A percentile compares a stretch with the other conserved stretches of the same genome.
phyloP scores from a whole-genome alignment of 169 alveolate species.

The Eimeria mitis region DNA sequence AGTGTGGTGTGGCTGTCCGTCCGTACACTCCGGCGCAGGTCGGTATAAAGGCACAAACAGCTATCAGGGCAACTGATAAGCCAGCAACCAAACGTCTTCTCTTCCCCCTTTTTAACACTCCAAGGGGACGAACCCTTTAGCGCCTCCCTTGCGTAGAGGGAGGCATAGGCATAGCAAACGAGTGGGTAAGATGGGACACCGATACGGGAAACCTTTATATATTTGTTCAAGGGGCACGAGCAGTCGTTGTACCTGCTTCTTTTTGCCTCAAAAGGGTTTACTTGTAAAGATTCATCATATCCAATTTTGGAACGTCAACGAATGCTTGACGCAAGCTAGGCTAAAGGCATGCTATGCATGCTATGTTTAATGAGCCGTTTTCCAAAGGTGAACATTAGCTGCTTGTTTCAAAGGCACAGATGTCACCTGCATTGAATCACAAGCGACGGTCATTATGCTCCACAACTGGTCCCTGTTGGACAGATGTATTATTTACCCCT shows the following conservation, averaged over 20 bases:
- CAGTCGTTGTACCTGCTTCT: neutral
- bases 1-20: neutral
- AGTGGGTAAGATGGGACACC: neutral
- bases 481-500: neutral
- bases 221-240: neutral
- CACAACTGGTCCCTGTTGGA: neutral
- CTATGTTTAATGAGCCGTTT: neutral
- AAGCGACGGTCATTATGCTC: too few species aligned
- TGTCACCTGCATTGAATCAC: neutral
- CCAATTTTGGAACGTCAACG: neutral
- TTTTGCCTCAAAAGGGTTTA: neutral
- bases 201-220: neutral
- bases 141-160: neutral
- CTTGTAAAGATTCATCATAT: neutral
- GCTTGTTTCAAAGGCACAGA: neutral
- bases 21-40: neutral
- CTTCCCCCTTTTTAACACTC: neutral
- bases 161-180: neutral
- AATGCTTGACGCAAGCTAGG: neutral
- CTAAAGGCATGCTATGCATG: neutral
- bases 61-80: neutral
- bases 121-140: neutral
- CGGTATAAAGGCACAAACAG: neutral
- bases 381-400: neutral
- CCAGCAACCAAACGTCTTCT: neutral